These are phyloP conservation scores for Cercospora canescens DNA, from an alignment of 2,329 filamentous ascomycete genomes.

Conservation along the genomic window DNA sequence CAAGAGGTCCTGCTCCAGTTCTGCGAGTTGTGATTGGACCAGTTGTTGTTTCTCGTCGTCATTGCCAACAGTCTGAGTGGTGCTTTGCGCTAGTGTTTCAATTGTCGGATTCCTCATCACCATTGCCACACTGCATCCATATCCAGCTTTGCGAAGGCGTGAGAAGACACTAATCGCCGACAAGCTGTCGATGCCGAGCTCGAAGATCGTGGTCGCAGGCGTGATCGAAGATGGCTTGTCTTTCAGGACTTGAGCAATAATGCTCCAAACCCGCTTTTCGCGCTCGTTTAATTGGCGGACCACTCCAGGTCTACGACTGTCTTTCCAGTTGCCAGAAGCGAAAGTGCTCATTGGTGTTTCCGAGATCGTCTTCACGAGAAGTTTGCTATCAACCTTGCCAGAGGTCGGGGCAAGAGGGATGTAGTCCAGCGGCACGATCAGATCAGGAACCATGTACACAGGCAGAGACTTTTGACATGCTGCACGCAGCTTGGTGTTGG, in stretches of 20 bases:
- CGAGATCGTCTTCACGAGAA: conserved; percentile 14
- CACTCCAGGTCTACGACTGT: background rate
- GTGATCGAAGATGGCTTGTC: conserved; percentile 12
- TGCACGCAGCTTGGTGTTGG: conserved; percentile 6
- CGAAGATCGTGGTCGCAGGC: conserved; percentile 13
- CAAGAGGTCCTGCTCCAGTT: background rate
- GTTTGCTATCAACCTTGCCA: conserved; percentile 20
- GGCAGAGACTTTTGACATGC: conserved; percentile 16
- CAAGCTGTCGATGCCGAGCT: conserved; percentile 22
- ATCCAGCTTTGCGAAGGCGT: conserved; percentile 14
- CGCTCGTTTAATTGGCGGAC: conserved; percentile 7
- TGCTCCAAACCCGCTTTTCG: conserved; percentile 7
- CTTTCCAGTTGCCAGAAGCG: background rate
- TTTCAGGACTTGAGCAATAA: conserved; percentile 11
- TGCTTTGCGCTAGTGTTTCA: conserved; percentile 12
- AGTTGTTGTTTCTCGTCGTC: background rate
- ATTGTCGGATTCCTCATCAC: conserved; percentile 21
- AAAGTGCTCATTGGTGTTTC: conserved; percentile 12
- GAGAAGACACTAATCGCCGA: conserved; percentile 21
- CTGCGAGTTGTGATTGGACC: background rate
- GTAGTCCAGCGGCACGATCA: conserved; percentile 16
- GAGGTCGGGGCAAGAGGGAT: conserved; percentile 19
- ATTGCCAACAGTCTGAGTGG: background rate
- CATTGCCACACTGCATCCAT: conserved; percentile 18
- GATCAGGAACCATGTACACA: conserved; percentile 18